Evolutionary conservation across 2,329 filamentous ascomycete genomes (phyloP).

Genomic region (Chaetomium sp.): DNA sequence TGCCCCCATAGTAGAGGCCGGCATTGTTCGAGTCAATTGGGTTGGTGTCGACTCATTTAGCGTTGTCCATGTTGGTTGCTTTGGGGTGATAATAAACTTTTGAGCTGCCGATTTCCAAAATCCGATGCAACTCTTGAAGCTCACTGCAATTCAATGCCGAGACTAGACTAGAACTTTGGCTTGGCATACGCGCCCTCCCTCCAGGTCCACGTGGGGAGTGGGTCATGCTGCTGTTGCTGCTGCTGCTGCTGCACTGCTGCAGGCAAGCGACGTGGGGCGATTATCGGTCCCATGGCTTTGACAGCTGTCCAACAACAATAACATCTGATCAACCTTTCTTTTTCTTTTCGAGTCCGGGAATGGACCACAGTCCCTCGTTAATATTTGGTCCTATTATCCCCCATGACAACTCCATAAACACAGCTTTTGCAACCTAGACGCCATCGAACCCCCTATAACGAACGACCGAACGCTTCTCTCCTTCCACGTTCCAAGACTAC

Average conservation of each 20-base stretch:
- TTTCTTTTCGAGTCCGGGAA: neutral
- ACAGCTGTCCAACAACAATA: constrained; percentile 12
- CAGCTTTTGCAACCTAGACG: neutral
- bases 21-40: constrained; percentile 3
- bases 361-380: neutral
- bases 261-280: constrained; percentile 7
- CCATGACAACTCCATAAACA: neutral
- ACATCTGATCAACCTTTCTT: neutral
- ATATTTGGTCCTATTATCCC: neutral
- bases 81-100: neutral
- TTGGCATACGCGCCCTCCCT: neutral
- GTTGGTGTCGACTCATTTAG: neutral
- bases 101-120: neutral
- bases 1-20: constrained; percentile 10
- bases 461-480: neutral
- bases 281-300: constrained; percentile 1
- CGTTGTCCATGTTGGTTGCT: neutral
- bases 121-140: neutral
- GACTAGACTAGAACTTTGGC: neutral
- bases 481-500: too few relatives aligned
- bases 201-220: constrained; percentile 11
- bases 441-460: neutral
- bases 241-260: neutral
- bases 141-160: neutral
- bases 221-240: neutral